Evolutionary conservation across 306 rosid genomes (phyloP), one percentile per base, ranked within the genome.

Genomic region (Begonia peltatifolia): DNA sequence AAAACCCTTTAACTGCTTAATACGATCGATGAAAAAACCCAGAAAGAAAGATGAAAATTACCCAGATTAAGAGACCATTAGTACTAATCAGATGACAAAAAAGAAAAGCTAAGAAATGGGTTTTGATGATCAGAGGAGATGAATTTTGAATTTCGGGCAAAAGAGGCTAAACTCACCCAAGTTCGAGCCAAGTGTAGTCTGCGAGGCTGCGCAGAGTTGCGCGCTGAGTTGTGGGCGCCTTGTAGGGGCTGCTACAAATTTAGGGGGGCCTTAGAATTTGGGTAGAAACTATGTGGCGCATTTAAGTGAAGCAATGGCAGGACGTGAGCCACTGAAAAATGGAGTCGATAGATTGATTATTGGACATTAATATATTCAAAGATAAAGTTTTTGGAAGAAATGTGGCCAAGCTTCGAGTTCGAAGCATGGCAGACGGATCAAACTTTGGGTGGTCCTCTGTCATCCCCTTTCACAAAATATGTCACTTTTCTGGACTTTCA

Each of bases 271-370:
- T 30, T 30, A 30, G 8, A 30, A 30, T 5, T 0, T 30, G 38
- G 47, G 63, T 11, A 11, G 43, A 54, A 15, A 59, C 56, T 72
- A 47, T 72, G 82, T 70, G 89, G 87, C 78, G 38, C 38, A 66
- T 73, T 66, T 49, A 63, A 18, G 57, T 54, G 74, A 63, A 58
- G 61, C 20, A 62, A 20, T 70, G 78, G 83, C 67, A 42, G 58
- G 63, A 67, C 61, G 77, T 80, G 76, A 79, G 68, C 95, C 99
- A 90, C 99, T 83, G 93, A 86, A 90, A 74, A 61, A 10, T 54
- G 38, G 9, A 30, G 38, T 30, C 38, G 36, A 42, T 10, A 20
- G 67, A 60, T 42, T 78, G 94, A 80, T 76, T 78, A 74, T 77
- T 64, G 69, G 58, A 22, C 11, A 58, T 52, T 58, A 25, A 9